phyloP scores from a whole-genome alignment of 176 grass and related monocot genomes.

The Aegilops umbellulata region DNA sequence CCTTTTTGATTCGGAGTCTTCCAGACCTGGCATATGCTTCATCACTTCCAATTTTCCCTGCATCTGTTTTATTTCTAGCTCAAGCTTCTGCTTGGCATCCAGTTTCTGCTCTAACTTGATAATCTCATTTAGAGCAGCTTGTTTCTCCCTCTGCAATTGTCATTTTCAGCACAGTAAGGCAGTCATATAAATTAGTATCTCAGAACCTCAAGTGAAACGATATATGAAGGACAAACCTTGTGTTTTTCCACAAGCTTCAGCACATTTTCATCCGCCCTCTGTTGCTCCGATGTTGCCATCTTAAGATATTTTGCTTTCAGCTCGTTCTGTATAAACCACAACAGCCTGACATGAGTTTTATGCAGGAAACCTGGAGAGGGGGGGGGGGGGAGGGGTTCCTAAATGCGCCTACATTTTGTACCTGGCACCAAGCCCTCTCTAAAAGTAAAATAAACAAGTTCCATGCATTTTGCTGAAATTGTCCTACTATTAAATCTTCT shows the following conservation, averaged over 20 bases:
- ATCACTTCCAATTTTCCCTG: constrained; percentile 45
- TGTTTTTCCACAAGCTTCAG: constrained; percentile 56
- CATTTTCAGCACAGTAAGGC: constrained; percentile 8
- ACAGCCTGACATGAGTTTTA: neutral
- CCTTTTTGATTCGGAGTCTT: constrained; percentile 30
- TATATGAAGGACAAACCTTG: constrained; percentile 31
- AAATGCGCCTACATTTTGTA: too few relatives aligned
- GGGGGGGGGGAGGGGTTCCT: too few relatives aligned
- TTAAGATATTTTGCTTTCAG: constrained; percentile 50
- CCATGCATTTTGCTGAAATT: too few relatives aligned
- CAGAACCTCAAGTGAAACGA: neutral
- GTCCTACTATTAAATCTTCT: too few relatives aligned
- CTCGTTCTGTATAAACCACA: constrained; percentile 30
- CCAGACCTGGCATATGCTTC: constrained; percentile 37
- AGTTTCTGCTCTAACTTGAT: constrained; percentile 47
- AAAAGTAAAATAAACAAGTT: too few relatives aligned
- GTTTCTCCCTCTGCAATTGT: constrained; percentile 44
- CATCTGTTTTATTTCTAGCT: constrained; percentile 55
- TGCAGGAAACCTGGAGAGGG: neutral
- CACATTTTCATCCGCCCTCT: constrained; percentile 63
- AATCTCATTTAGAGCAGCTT: constrained; percentile 42
- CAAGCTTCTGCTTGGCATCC: constrained; percentile 47
- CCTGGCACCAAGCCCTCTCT: too few relatives aligned
- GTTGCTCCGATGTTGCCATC: constrained; percentile 53
- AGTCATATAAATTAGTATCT: neutral